Base-by-base conservation (phyloP, 164 flowering plant genomes). In the Vitis labrusca region DNA sequence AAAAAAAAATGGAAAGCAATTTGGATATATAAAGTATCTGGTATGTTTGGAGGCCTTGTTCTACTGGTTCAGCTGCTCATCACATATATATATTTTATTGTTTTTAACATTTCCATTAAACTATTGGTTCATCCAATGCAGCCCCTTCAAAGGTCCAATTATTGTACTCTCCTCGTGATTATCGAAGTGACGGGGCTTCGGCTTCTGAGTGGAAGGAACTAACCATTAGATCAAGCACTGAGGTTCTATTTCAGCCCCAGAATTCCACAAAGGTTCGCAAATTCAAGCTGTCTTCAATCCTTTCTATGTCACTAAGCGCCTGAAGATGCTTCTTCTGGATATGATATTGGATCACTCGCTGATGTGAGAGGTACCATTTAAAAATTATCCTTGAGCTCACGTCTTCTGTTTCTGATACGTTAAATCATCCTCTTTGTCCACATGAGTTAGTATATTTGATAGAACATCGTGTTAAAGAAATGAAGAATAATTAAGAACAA, bases 191-290 rank as follows among this genome's bases (percentile, higher is more conserved):
- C 66, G 94, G 91, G 8, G 66, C 88, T 66, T 91, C 99, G 27
- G 69, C 81, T 58, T 84, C 95, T n/a, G 97, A 92, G 56, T 88
- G 87, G 93, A 90, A 83, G 65, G 98, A 93, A 76, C 80, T 81
- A 37, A 86, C 88, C 13, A 92, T 93, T 52, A 80, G 86, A 70
- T 84, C 94, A 55, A 88, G 85, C 71, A 93, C 96, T 0, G 97
- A 91, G 80, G 80, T 87, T 19, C 57, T 89, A 15, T 90, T 95
- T 83, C 94, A 88, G 79, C 92, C 85, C 6, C 78, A 75, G 48
- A 70, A 79, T 69, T 81, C 94, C 15, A 69, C 61, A 32, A 91
- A 93, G 76, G 75, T 79, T 59, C 78, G 79, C 37, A 93, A 95
- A 71, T 79, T 86, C 72, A 90, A 91, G 85, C 83, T 95, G 15